Evolutionary conservation across 139 green algal species (phyloP).

Genomic region (Limnomonas spitsbergensis): DNA sequence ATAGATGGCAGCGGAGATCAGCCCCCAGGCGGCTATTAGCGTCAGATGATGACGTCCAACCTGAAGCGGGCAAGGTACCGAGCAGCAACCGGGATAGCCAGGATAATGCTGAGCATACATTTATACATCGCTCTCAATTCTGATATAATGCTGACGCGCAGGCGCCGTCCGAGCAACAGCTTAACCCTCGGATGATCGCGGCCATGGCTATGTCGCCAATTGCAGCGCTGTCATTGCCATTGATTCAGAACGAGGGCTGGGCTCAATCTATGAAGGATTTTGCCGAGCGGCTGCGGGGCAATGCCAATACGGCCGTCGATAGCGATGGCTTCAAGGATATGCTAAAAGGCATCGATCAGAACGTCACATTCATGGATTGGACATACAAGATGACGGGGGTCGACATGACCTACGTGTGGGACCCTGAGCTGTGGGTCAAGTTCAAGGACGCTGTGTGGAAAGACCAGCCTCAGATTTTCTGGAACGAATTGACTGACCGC

Average conservation of each 20-base stretch:
- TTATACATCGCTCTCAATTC: no score
- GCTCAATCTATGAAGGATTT: constrained; percentile 19
- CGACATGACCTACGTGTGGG: constrained; percentile 52
- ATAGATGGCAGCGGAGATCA: no score
- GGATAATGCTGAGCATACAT: no score
- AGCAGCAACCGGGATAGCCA: no score
- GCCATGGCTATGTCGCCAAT: constrained; percentile 58
- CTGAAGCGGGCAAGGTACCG: no score
- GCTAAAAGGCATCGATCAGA: constrained; percentile 23
- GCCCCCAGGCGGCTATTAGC: no score
- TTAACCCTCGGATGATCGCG: constrained; percentile 33
- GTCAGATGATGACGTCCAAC: no score
- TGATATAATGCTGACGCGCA: no score
- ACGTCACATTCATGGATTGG: constrained; percentile 57
- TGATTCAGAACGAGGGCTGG: constrained; percentile 28
- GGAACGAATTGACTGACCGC: constrained; percentile 48
- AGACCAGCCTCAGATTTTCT: constrained; percentile 45
- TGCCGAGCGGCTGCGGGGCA: neutral
- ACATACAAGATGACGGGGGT: constrained; percentile 35
- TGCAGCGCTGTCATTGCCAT: constrained; percentile 47
- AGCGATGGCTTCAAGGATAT: constrained; percentile 4
- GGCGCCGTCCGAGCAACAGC: neutral
- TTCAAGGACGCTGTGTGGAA: constrained; percentile 46
- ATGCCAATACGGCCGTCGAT: neutral
- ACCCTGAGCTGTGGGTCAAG: constrained; percentile 53